Conservation (phyloP, 495 filamentous ascomycete species). For the Penicillium riverlandense region DNA sequence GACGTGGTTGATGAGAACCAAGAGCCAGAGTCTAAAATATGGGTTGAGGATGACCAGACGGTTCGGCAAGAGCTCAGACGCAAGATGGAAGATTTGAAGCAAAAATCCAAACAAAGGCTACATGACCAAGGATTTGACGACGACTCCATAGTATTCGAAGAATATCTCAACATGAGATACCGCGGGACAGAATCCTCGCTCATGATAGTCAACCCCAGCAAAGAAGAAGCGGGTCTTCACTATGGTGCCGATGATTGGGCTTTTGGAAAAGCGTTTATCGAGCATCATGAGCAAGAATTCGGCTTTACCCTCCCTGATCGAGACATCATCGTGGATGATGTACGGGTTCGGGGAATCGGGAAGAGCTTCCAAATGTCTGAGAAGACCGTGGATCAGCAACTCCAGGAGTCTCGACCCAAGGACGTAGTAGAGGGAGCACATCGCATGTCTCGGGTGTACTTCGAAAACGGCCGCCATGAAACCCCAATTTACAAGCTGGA, state of each 20-base stretch:
- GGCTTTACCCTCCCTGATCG: conserved; percentile 77
- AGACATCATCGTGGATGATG: conserved; percentile 89
- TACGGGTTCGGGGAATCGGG: conserved; percentile 79
- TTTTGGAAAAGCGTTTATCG: conserved; percentile 75
- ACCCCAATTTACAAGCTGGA: conserved; percentile 79
- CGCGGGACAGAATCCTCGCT: conserved; percentile 41
- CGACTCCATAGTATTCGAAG: conserved; percentile 29
- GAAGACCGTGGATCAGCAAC: conserved; percentile 78
- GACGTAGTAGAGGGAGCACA: conserved; percentile 25
- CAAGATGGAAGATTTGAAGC: conserved; percentile 12
- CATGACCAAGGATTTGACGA: conserved; percentile 26
- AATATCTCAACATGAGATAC: conserved; percentile 45
- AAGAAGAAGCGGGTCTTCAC: conserved; percentile 9
- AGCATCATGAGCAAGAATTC: conserved; percentile 89
- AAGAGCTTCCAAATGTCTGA: conserved; percentile 55
- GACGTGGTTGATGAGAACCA: conserved; percentile 93
- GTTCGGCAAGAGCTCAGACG: conserved; percentile 9
- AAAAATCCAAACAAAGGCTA: conserved; percentile 8
- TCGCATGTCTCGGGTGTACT: conserved; percentile 29
- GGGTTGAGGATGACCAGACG: conserved; percentile 5
- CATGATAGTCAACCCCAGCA: conserved; percentile 45
- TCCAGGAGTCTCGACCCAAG: conserved; percentile 54
- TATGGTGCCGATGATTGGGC: conserved; percentile 44
- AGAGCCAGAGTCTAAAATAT: conserved; percentile 66
- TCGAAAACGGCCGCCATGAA: conserved; percentile 53